phyloP scores from a whole-genome alignment of 805 yeast species.

The Wickerhamiella parazyma region DNA sequence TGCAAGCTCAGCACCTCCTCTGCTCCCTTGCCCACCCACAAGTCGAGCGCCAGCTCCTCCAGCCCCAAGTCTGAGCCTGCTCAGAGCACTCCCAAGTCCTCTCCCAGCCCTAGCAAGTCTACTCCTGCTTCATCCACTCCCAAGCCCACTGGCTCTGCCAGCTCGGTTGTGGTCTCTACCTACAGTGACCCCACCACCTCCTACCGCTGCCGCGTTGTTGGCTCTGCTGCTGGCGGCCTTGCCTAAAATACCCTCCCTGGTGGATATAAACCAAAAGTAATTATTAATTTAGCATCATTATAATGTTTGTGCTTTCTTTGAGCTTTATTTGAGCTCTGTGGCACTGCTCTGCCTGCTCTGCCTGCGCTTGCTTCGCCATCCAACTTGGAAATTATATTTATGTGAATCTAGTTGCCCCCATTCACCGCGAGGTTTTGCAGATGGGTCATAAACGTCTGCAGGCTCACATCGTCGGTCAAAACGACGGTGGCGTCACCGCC shows the following conservation, averaged over 20 bases:
- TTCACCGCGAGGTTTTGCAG: conserved; percentile 79
- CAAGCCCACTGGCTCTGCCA: background rate
- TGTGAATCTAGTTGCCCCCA: conserved; percentile 20
- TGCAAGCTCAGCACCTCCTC: background rate
- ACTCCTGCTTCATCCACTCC: no score
- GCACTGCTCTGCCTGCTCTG: no score
- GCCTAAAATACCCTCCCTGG: background rate
- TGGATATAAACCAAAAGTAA: no score
- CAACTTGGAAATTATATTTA: no score
- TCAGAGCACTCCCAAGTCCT: background rate
- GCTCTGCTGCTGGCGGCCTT: conserved; percentile 1
- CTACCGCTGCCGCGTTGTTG: conserved; percentile 7
- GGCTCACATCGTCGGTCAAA: conserved; percentile 88
- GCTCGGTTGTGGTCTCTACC: conserved; percentile 1
- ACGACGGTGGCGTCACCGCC: conserved; percentile 56
- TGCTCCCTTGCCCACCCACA: background rate
- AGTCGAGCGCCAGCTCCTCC: background rate
- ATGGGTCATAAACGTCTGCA: conserved; percentile 91
- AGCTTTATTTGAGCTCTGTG: no score
- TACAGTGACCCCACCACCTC: conserved; percentile 1
- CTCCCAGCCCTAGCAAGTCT: no score
- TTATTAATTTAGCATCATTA: no score
- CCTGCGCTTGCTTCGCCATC: no score
- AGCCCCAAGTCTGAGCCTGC: background rate
- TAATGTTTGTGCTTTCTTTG: background rate